A percentile compares a stretch with the other conserved stretches of the same genome.
phyloP scores from a whole-genome alignment of 2,329 filamentous ascomycete genomes.

The Claviceps lovelessii region DNA sequence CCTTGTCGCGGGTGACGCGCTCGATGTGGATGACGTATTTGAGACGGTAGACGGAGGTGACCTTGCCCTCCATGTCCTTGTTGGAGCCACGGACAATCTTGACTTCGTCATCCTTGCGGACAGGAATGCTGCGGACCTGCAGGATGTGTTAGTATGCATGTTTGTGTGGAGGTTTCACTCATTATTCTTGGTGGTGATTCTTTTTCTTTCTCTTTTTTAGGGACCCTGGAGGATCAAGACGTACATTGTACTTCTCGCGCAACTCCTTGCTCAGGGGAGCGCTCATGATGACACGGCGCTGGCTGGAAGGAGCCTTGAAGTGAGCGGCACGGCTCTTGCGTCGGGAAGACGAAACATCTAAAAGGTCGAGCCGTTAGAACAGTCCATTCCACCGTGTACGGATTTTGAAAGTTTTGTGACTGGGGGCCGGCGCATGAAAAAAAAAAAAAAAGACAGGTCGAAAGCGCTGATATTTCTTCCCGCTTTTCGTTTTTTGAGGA shows the following conservation, averaged over 20 bases:
- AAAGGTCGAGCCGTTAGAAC: neutral
- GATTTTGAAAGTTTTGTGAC: neutral
- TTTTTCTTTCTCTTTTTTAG: neutral
- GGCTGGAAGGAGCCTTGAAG: constrained; percentile 88
- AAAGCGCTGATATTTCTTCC: neutral
- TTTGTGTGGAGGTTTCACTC: too few species aligned
- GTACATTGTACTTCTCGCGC: constrained; percentile 96
- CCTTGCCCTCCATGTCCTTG: constrained; percentile 98
- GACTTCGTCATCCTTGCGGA: constrained; percentile 97
- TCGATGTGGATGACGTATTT: constrained; percentile 97
- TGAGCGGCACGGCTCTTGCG: constrained; percentile 99
- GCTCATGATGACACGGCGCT: constrained; percentile 94
- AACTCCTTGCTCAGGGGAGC: constrained; percentile 93
- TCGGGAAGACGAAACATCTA: constrained; percentile 61
- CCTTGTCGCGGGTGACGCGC: constrained; percentile 94
- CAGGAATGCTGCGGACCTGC: constrained; percentile 84
- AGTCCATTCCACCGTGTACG: neutral
- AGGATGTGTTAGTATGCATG: too few species aligned
- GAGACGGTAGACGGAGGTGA: constrained; percentile 93
- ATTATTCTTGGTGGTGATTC: too few species aligned
- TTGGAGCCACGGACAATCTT: constrained; percentile 79
- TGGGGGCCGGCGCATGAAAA: too few species aligned
- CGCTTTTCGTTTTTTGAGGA: too few species aligned
- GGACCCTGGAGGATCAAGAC: constrained; percentile 19
- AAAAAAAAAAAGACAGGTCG: neutral